Percentiles rank a stretch among this genome's conserved stretches.
Evolutionary conservation across 768 basidiomycete species (phyloP).

Genomic region (Mycena pura): DNA sequence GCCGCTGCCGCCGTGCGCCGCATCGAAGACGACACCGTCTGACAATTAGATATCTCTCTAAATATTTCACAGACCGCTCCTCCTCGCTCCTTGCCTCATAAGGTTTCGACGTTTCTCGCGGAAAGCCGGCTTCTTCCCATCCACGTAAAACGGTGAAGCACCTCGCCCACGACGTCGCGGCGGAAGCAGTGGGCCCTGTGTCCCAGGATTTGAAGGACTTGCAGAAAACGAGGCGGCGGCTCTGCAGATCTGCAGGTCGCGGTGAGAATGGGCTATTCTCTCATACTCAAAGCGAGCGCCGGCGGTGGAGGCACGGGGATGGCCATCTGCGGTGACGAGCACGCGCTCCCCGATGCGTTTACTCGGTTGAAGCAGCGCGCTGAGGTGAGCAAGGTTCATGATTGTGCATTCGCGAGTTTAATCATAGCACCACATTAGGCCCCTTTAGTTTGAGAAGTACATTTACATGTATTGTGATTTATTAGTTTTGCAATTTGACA

Average conservation of each 20-base stretch:
- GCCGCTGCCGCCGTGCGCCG: too few species aligned
- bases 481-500: constrained; percentile 60
- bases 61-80: too few species aligned
- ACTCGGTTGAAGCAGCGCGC: constrained; percentile 47
- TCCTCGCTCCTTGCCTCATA: too few species aligned
- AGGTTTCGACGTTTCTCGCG: too few species aligned
- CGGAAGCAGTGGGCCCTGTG: constrained; percentile 55
- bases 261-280: constrained; percentile 60
- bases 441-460: constrained; percentile 54
- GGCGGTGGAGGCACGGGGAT: constrained; percentile 78
- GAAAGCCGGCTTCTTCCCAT: too few species aligned
- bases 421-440: constrained; percentile 34
- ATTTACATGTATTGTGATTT: constrained; percentile 71
- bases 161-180: constrained; percentile 54
- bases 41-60: too few species aligned
- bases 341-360: constrained; percentile 46
- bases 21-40: too few species aligned
- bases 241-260: constrained; percentile 38
- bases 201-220: constrained; percentile 63
- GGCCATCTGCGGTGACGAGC: constrained; percentile 54
- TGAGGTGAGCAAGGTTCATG: constrained; percentile 48
- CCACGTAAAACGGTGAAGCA: too few species aligned
- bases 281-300: constrained; percentile 72
- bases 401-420: neutral
- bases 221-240: constrained; percentile 27